phyloP scores from a whole-genome alignment of 2,329 filamentous ascomycete genomes.

The Xylariaceae sp. region DNA sequence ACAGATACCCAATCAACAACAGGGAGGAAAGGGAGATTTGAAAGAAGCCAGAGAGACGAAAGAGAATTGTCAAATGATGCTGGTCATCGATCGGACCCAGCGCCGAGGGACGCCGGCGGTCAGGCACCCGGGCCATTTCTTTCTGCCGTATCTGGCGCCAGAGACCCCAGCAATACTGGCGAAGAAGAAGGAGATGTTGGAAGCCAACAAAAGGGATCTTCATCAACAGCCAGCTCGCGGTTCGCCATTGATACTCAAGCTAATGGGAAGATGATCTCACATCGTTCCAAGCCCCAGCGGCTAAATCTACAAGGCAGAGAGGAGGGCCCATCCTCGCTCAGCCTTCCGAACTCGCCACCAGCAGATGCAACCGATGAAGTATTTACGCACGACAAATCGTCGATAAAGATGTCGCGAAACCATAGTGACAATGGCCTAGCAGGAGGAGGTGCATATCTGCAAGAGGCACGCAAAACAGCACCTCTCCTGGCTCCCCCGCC shows the following conservation, averaged over 20 bases:
- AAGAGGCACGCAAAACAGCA: constrained; percentile 34
- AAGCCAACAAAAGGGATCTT: constrained; percentile 4
- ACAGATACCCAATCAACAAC: too few species aligned
- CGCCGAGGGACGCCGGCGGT: constrained; percentile 7
- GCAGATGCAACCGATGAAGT: constrained; percentile 22
- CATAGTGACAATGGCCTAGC: constrained; percentile 24
- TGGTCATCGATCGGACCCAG: constrained; percentile 17
- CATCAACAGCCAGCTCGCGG: constrained; percentile 24
- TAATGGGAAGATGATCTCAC: constrained; percentile 31
- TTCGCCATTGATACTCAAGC: constrained; percentile 29
- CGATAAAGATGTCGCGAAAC: constrained; percentile 25
- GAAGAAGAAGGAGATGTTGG: constrained; percentile 12
- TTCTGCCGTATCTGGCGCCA: too few species aligned
- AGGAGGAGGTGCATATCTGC: constrained; percentile 32
- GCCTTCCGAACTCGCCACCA: constrained; percentile 28
- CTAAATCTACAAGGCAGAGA: constrained; percentile 30
- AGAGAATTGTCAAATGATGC: constrained; percentile 22
- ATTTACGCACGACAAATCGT: constrained; percentile 25
- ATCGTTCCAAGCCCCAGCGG: constrained; percentile 38
- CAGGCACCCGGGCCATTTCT: constrained; percentile 15
- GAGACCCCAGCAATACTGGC: constrained; percentile 16
- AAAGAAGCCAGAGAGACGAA: too few species aligned
- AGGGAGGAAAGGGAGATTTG: too few species aligned
- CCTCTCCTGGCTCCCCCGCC: constrained; percentile 23
- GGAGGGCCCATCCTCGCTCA: constrained; percentile 20